Evolutionary conservation across 495 filamentous ascomycete species (phyloP).

Genomic region (Aspergillus baeticus): DNA sequence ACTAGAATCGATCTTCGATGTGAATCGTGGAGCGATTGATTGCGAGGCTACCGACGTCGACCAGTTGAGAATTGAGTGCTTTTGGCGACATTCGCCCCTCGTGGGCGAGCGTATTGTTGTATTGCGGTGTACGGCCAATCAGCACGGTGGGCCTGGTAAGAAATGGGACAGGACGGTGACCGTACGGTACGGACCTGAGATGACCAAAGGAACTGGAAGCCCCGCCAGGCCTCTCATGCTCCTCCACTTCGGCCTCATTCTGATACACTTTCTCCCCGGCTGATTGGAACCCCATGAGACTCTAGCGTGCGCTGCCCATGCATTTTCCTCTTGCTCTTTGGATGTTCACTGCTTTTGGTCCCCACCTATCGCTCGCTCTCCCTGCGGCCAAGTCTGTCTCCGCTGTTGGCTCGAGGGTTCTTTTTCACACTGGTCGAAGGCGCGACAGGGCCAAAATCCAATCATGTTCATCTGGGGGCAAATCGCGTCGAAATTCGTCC

Average conservation of each 20-base stretch:
- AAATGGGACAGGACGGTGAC: not conserved
- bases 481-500: constrained; percentile 2
- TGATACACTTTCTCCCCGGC: constrained; percentile 13
- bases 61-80: too few relatives aligned
- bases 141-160: too few relatives aligned
- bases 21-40: too few relatives aligned
- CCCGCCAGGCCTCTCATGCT: not conserved
- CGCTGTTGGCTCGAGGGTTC: constrained; percentile 16
- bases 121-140: too few relatives aligned
- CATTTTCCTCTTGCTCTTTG: constrained; percentile 5
- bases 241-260: constrained; percentile 4
- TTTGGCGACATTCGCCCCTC: too few relatives aligned
- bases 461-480: constrained; percentile 15
- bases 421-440: constrained; percentile 2
- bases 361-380: constrained; percentile 9
- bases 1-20: too few relatives aligned
- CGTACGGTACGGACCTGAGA: not conserved
- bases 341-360: constrained; percentile 7
- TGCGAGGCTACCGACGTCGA: too few relatives aligned
- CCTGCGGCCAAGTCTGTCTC: constrained; percentile 21
- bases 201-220: not conserved
- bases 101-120: too few relatives aligned
- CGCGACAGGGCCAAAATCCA: constrained; percentile 9
- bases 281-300: constrained; percentile 19
- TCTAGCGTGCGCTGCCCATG: constrained; percentile 5